Conservation (phyloP, 305 asterid species). For the Rubia occidens region DNA sequence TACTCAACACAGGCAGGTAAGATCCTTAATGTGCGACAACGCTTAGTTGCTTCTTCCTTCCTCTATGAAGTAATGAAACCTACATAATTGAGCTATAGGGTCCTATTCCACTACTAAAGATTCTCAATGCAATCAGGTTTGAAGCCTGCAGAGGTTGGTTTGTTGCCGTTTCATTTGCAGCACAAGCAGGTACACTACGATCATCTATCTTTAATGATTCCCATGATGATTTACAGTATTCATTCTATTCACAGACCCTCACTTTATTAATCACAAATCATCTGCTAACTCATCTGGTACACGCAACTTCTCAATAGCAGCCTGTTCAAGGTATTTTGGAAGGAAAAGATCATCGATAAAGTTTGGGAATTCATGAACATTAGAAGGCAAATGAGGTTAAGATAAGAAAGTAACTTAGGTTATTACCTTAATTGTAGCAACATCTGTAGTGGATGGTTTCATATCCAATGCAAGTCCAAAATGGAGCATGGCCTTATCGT, state of each 20-base stretch:
- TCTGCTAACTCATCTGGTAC: constrained; percentile 85
- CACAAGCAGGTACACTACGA: neutral
- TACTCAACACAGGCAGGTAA: neutral
- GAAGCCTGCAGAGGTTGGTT: neutral
- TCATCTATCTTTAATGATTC: neutral
- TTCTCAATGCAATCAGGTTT: neutral
- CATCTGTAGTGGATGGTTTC: constrained; percentile 94
- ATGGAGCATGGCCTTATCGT: constrained; percentile 88
- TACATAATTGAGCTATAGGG: constrained; percentile 18
- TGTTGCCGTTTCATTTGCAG: neutral
- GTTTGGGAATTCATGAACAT: neutral
- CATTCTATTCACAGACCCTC: neutral
- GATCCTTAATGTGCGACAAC: neutral
- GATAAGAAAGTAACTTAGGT: constrained; percentile 1
- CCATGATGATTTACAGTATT: neutral
- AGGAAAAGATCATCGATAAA: neutral
- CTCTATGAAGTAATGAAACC: neutral
- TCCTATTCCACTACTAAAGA: neutral
- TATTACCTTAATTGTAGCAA: constrained; percentile 81
- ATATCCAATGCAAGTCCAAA: constrained; percentile 86
- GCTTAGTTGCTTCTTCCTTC: neutral
- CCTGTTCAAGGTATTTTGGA: constrained; percentile 33
- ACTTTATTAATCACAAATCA: constrained; percentile 25
- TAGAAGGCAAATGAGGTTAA: neutral
- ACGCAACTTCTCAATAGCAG: constrained; percentile 84